Evolutionary conservation across 306 rosid species (phyloP).

Genomic region (Delonix regia): DNA sequence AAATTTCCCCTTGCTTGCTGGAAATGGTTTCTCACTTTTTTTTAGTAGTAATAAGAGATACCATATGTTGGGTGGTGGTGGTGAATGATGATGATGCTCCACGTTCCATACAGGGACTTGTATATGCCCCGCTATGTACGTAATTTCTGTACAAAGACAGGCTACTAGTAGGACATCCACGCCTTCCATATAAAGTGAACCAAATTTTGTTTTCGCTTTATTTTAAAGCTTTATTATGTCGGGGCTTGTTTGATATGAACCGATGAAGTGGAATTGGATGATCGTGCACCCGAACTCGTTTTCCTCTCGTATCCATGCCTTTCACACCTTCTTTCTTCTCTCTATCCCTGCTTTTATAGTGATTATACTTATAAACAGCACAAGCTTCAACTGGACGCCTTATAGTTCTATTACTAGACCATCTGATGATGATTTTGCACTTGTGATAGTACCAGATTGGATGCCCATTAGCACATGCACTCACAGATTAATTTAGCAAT

Average conservation of each 20-base stretch:
- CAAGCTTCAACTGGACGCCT: not conserved
- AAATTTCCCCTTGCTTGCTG: not conserved
- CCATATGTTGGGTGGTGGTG: slow-evolving; percentile 5
- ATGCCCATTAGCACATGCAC: slow-evolving; percentile 20
- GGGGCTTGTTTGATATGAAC: slow-evolving; percentile 32
- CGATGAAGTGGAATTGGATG: slow-evolving; percentile 13
- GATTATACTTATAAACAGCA: not conserved
- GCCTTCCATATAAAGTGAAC: slow-evolving; percentile 30
- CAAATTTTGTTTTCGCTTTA: not conserved
- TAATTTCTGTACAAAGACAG: not conserved
- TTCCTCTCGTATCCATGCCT: slow-evolving; percentile 26
- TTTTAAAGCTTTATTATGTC: slow-evolving; percentile 25
- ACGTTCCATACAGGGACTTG: not conserved
- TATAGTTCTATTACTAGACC: not conserved
- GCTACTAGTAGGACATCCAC: slow-evolving; percentile 20
- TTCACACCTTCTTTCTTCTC: not conserved
- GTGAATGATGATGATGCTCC: not conserved
- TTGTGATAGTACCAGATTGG: slow-evolving; percentile 17
- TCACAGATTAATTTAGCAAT: not conserved
- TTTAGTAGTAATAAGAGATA: not conserved
- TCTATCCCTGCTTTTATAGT: not conserved
- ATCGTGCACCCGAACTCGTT: slow-evolving; percentile 31
- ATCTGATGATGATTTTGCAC: slow-evolving; percentile 13
- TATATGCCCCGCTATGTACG: not conserved
- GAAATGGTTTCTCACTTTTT: not conserved